Evolutionary conservation across 2,329 filamentous ascomycete species (phyloP), one percentile per base, ranked within the genome.

Genomic region (Gnomoniopsis smithogilvyi): DNA sequence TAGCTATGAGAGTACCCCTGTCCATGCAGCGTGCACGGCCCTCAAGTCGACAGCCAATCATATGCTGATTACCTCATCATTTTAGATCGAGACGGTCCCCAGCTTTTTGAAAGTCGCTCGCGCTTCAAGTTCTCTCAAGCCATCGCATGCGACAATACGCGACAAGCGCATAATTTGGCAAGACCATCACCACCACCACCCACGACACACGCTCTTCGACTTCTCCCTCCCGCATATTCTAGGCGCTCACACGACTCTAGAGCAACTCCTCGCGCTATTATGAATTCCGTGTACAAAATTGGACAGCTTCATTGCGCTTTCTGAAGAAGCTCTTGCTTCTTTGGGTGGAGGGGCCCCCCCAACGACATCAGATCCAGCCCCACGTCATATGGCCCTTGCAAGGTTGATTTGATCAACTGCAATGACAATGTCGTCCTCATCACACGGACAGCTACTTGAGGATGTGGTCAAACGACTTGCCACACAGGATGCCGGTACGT

Each of bases 391-490:
- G 64, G 59, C 64, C 60, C 36, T 48, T 26, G 34, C 49, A 26
- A 17, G 49, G 17, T 50, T 47, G 21, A 58, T 52, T 38, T 49
- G 41, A 34, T 22, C 53, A 56, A 15, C 77, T 79, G 75, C 76
- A 76, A 81, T 76, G 77, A 76, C 70, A 73, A 88, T 88, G 85
- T 82, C 84, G 75, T 78, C 76, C 63, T 24, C 45, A 6, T 47
- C 45, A 6, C 19, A n/a, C n/a, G 45, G 45, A 4, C 80, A 76
- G 67, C 80, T 78, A 66, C 83, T 87, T 68, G 85, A 88, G 64
- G 81, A 87, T 74, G 81, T 86, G 69, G 80, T 86, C 65, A 83
- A 82, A 76, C 81, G 82, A 73, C 77, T 87, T 64, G 80, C 78
- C 68, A 76, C 76, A 52, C 73, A 78, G 59, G 84, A 87, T 64